Evolutionary conservation across 2,329 filamentous ascomycete genomes (phyloP).

Genomic region (Fusarium compactum): DNA sequence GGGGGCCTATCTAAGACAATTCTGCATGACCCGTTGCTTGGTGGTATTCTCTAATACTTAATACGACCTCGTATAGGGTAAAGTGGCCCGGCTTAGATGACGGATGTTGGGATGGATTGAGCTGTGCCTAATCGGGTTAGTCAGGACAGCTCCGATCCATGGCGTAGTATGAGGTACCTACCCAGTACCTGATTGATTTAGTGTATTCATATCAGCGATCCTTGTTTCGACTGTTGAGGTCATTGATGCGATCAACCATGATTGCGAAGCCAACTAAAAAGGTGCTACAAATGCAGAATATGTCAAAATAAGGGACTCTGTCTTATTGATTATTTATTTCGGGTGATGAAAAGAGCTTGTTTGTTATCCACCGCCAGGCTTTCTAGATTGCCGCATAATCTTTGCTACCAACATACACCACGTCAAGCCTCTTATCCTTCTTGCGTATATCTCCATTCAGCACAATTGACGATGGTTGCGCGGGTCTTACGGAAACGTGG

Average conservation of each 20-base stretch:
- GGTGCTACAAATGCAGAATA: neutral
- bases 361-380: neutral
- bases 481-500: slow-evolving; percentile 35
- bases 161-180: neutral
- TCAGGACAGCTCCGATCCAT: neutral
- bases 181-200: neutral
- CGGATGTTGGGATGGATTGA: neutral
- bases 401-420: neutral
- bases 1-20: neutral
- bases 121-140: slow-evolving; percentile 10
- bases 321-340: neutral
- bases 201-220: slow-evolving; percentile 30
- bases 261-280: neutral
- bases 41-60: neutral
- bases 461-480: slow-evolving; percentile 19
- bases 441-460: neutral
- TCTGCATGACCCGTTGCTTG: neutral
- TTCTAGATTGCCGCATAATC: neutral
- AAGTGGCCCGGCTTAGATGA: neutral
- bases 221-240: slow-evolving; percentile 37
- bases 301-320: neutral
- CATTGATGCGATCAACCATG: slow-evolving; percentile 31
- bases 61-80: slow-evolving; percentile 12
- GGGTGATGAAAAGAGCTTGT: slow-evolving; percentile 14
- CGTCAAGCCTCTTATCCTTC: neutral